These are phyloP conservation scores for Corchorus capsularis DNA, from an alignment of 345 rosid species.

Conservation along the genomic window DNA sequence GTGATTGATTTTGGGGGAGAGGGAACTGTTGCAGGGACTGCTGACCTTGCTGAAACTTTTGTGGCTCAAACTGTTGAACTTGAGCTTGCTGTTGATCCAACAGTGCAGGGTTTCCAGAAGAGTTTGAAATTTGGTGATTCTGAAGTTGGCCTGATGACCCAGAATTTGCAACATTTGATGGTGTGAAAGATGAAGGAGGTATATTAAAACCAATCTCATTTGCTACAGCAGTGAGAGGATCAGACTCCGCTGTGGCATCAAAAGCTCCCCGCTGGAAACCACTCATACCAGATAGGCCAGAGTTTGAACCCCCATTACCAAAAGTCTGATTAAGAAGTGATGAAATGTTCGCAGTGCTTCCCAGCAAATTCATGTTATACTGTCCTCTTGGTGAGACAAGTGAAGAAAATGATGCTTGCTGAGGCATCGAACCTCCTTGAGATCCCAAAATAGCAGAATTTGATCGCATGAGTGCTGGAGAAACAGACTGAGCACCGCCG, in stretches of 20 bases:
- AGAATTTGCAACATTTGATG: conserved; percentile 50
- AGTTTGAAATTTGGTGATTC: conserved; percentile 55
- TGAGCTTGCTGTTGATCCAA: conserved; percentile 54
- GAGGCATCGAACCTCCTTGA: conserved; percentile 59
- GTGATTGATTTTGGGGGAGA: conserved; percentile 48
- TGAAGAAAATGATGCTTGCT: conserved; percentile 50
- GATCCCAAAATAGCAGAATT: conserved; percentile 66
- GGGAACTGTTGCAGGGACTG: conserved; percentile 64
- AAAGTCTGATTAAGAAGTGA: conserved; percentile 62
- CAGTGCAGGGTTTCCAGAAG: conserved; percentile 43
- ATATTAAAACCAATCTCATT: conserved; percentile 61
- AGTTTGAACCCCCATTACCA: conserved; percentile 56
- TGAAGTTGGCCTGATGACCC: conserved; percentile 56
- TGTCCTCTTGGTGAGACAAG: conserved; percentile 54
- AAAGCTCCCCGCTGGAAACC: conserved; percentile 51
- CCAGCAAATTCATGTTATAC: conserved; percentile 63
- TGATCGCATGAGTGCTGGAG: conserved; percentile 61
- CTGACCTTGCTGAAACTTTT: conserved; percentile 58
- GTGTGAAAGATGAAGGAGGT: conserved; percentile 49
- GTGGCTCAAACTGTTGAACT: conserved; percentile 51
- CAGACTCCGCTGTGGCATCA: conserved; percentile 58
- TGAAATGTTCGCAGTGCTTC: conserved; percentile 56
- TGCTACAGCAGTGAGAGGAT: conserved; percentile 52
- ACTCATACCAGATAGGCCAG: conserved; percentile 45
- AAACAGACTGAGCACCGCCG: conserved; percentile 58